A percentile compares a stretch with the other conserved stretches of the same genome.
phyloP scores from a whole-genome alignment of 208 protist genomes.

The Porcisia hertigi region DNA sequence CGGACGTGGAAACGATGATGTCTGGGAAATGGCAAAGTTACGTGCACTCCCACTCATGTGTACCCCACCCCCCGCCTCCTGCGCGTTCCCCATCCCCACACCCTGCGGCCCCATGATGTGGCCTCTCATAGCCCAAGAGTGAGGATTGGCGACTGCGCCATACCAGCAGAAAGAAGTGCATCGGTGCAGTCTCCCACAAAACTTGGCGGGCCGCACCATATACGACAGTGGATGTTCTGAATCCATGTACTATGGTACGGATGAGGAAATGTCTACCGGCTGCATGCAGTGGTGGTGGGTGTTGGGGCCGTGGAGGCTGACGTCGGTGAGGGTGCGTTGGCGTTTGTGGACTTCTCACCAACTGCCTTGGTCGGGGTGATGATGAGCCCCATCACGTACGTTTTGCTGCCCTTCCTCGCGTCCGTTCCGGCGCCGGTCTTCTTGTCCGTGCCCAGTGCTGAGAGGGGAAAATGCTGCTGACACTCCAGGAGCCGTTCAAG shows the following conservation, averaged over 20 bases:
- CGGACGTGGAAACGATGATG: not conserved
- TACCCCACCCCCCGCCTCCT: not conserved
- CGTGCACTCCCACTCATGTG: not conserved
- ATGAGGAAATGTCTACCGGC: constrained; percentile 37
- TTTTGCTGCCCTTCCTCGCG: constrained; percentile 4
- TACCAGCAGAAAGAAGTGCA: constrained; percentile 50
- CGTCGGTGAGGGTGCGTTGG: not conserved
- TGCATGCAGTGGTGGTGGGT: constrained; percentile 38
- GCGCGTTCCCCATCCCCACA: not conserved
- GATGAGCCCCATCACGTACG: constrained; percentile 33
- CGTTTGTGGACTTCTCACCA: not conserved
- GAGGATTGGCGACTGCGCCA: constrained; percentile 59
- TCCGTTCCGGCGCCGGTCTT: not conserved
- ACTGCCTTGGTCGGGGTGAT: constrained; percentile 8
- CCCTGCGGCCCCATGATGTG: not conserved
- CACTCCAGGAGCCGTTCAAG: constrained; percentile 47
- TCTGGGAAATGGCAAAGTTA: not conserved
- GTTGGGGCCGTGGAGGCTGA: constrained; percentile 5
- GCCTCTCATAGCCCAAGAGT: constrained; percentile 46
- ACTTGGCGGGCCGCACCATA: constrained; percentile 58
- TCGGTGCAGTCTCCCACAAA: constrained; percentile 54
- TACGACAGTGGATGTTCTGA: constrained; percentile 49
- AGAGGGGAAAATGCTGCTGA: constrained; percentile 26
- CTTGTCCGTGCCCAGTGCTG: not conserved
- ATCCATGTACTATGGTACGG: constrained; percentile 41